These are phyloP conservation scores for Staphylotrichum tortipilum DNA, from an alignment of 495 filamentous ascomycete species.

Conservation along the genomic window DNA sequence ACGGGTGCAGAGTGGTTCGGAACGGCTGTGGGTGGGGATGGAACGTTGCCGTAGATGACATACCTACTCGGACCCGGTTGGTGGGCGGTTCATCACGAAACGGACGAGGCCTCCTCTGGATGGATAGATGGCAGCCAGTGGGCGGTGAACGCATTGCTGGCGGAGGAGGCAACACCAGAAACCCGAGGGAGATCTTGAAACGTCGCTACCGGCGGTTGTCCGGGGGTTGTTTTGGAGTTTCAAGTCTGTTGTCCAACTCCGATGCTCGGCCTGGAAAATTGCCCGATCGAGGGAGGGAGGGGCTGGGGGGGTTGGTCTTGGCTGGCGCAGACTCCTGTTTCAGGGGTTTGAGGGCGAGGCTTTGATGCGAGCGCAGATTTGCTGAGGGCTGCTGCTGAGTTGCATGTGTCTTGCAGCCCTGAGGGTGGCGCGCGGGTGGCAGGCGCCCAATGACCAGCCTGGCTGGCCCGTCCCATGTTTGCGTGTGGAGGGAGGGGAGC, in stretches of 20 bases:
- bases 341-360: background rate
- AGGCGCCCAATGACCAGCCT: too few species aligned
- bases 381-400: background rate
- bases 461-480: background rate
- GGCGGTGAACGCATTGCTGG: too few species aligned
- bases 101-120: too few species aligned
- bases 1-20: too few species aligned
- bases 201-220: background rate
- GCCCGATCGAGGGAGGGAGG: background rate
- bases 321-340: constrained; percentile 7
- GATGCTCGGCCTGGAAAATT: background rate
- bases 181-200: constrained; percentile 1
- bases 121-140: too few species aligned
- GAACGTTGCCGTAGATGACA: background rate
- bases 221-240: background rate
- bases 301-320: constrained; percentile 1
- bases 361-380: background rate
- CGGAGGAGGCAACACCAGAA: background rate
- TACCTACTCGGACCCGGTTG: too few species aligned
- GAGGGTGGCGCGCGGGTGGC: background rate
- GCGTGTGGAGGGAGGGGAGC: background rate
- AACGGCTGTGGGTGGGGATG: background rate
- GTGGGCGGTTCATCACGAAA: too few species aligned
- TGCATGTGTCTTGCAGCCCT: background rate
- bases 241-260: too few species aligned